These are phyloP conservation scores for Citrus cavaleriei DNA, from an alignment of 345 rosid species.

Conservation along the genomic window DNA sequence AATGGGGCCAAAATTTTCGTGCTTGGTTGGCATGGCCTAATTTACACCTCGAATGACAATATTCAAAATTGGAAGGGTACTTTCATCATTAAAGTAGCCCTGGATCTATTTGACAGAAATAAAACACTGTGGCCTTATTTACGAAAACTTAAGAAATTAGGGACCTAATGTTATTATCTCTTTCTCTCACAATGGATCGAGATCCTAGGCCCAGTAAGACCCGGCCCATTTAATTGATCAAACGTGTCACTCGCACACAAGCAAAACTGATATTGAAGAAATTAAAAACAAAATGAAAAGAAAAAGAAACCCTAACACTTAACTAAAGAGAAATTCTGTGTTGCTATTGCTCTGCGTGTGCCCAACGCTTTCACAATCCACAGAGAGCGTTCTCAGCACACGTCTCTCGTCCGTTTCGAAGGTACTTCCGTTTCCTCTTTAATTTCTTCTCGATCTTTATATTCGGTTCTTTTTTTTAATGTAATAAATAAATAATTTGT, in stretches of 20 bases:
- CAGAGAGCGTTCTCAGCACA: background rate
- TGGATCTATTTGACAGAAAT: background rate
- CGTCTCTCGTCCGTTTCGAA: conserved; percentile 1
- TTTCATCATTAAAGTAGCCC: background rate
- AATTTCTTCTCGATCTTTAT: background rate
- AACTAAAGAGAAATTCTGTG: no score
- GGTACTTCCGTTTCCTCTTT: background rate
- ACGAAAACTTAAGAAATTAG: background rate
- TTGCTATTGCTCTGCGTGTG: background rate
- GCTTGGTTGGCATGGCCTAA: no score
- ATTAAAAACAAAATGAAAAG: no score
- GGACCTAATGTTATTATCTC: background rate
- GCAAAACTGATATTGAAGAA: background rate
- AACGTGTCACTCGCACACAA: background rate
- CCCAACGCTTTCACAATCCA: background rate
- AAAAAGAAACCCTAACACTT: conserved; percentile 7
- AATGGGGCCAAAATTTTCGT: no score
- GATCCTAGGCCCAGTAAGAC: background rate
- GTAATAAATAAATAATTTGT: background rate
- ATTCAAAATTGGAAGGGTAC: no score
- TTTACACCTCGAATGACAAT: no score
- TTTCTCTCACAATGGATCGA: conserved; percentile 14
- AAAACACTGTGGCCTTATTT: background rate
- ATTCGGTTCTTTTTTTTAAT: background rate
- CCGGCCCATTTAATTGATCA: background rate